Percentiles rank a stretch among this genome's conserved stretches.
These are phyloP conservation scores for Fusarium xylarioides DNA, from an alignment of 2,329 filamentous ascomycete species.

Conservation along the genomic window DNA sequence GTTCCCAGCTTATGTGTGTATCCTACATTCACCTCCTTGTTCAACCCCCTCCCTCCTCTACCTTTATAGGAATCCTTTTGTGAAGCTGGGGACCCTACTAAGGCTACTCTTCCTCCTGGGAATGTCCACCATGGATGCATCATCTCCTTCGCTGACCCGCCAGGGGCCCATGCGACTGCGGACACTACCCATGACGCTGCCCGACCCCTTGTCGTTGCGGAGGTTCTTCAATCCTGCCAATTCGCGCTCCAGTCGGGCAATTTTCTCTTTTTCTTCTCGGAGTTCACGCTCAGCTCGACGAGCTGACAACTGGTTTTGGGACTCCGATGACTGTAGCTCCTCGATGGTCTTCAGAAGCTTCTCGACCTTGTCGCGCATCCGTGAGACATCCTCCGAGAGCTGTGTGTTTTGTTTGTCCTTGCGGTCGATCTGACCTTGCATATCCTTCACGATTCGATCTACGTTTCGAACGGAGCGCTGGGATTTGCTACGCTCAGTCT, in stretches of 20 bases:
- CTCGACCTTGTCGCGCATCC: conserved; percentile 89
- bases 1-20: conserved; percentile 23
- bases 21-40: conserved; percentile 16
- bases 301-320: conserved; percentile 79
- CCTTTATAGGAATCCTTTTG: conserved; percentile 77
- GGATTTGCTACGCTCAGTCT: conserved; percentile 79
- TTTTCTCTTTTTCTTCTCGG: conserved; percentile 86
- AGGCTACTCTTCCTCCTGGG: conserved; percentile 74
- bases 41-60: background rate
- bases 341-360: conserved; percentile 91
- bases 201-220: conserved; percentile 67
- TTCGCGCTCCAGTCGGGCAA: conserved; percentile 84
- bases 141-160: conserved; percentile 53
- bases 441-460: conserved; percentile 91
- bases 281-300: conserved; percentile 90
- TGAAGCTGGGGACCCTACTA: conserved; percentile 72
- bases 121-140: conserved; percentile 57
- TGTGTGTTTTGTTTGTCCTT: conserved; percentile 87
- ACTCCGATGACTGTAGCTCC: conserved; percentile 90
- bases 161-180: conserved; percentile 49
- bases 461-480: conserved; percentile 91
- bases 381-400: conserved; percentile 82
- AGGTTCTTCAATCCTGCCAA: conserved; percentile 85
- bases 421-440: conserved; percentile 90
- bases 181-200: conserved; percentile 58